phyloP scores from a whole-genome alignment of 2,329 filamentous ascomycete genomes.

The Aspergillus tamarii region DNA sequence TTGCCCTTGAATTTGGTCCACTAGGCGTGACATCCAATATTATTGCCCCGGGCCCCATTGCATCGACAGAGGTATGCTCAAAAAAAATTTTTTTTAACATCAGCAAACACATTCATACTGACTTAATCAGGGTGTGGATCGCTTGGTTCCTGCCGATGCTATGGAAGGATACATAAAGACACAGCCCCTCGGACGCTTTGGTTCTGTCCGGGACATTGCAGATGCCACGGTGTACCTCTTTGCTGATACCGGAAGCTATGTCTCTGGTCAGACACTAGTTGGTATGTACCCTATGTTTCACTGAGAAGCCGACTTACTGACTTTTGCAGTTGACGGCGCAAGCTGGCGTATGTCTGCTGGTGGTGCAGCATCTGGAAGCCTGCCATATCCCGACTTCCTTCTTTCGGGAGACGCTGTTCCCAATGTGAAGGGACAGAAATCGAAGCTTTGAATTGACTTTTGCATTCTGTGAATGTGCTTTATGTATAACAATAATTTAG shows the following conservation, averaged over 20 bases:
- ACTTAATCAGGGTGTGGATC: slow-evolving; percentile 61
- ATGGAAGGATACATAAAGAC: slow-evolving; percentile 49
- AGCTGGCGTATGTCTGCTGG: slow-evolving; percentile 43
- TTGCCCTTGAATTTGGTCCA: slow-evolving; percentile 88
- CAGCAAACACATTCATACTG: background rate
- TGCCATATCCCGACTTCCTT: slow-evolving; percentile 63
- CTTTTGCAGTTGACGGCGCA: slow-evolving; percentile 42
- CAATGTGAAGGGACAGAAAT: slow-evolving; percentile 62
- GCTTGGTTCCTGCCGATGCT: slow-evolving; percentile 60
- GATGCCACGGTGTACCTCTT: slow-evolving; percentile 92
- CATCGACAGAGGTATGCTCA: slow-evolving; percentile 67
- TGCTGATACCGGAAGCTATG: slow-evolving; percentile 80
- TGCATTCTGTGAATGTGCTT: background rate
- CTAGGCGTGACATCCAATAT: slow-evolving; percentile 85
- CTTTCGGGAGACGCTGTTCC: slow-evolving; percentile 56
- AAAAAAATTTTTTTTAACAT: no score
- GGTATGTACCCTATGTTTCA: slow-evolving; percentile 37
- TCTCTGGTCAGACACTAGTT: slow-evolving; percentile 81
- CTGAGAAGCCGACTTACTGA: background rate
- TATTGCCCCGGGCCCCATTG: slow-evolving; percentile 85
- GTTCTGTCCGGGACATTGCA: slow-evolving; percentile 82
- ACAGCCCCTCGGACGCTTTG: slow-evolving; percentile 76
- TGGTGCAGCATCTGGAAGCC: slow-evolving; percentile 36
- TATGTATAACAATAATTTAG: background rate
- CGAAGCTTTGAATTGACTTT: slow-evolving; percentile 50